A percentile compares a stretch with the other conserved stretches of the same genome.
These are phyloP conservation scores for Magnusiomyces ingens DNA, from an alignment of 1,139 yeast genomes.

Conservation along the genomic window DNA sequence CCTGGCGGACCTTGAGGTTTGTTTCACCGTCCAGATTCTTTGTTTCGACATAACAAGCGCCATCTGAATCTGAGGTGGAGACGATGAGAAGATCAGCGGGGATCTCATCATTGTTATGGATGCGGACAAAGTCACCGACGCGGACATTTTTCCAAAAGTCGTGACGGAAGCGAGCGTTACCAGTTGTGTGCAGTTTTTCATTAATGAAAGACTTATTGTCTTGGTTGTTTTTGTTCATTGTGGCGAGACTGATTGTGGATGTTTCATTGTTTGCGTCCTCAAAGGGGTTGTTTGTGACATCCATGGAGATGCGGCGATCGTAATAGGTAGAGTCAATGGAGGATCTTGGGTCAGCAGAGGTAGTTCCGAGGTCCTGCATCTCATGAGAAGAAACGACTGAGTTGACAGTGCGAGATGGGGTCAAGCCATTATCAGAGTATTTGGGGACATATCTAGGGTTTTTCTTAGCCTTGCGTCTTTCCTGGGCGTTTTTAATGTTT, in stretches of 20 bases:
- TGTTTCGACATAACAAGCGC: slow-evolving; percentile 89
- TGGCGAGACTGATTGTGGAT: slow-evolving; percentile 46
- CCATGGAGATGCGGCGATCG: slow-evolving; percentile 54
- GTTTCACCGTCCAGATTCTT: slow-evolving; percentile 96
- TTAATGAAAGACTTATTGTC: background rate
- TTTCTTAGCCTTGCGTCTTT: slow-evolving; percentile 3
- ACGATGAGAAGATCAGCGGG: slow-evolving; percentile 85
- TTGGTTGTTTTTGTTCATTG: too few relatives aligned
- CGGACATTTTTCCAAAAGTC: slow-evolving; percentile 81
- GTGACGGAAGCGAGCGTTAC: slow-evolving; percentile 50
- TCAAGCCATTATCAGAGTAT: slow-evolving; percentile 12
- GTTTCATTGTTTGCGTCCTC: slow-evolving; percentile 42
- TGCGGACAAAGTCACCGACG: slow-evolving; percentile 84
- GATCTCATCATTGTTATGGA: slow-evolving; percentile 80
- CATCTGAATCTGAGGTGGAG: slow-evolving; percentile 81
- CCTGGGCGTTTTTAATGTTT: slow-evolving; percentile 3
- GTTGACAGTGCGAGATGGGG: slow-evolving; percentile 10
- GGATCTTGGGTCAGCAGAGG: background rate
- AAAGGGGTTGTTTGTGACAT: slow-evolving; percentile 47
- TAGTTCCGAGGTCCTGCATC: slow-evolving; percentile 13
- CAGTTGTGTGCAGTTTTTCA: slow-evolving; percentile 16
- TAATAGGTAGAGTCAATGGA: slow-evolving; percentile 71
- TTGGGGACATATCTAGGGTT: background rate
- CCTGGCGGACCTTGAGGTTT: slow-evolving; percentile 73
- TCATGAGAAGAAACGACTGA: slow-evolving; percentile 14